These are phyloP conservation scores for Ophiocordyceps polyrhachis-furcata DNA, from an alignment of 2,329 filamentous ascomycete genomes.

Conservation along the genomic window DNA sequence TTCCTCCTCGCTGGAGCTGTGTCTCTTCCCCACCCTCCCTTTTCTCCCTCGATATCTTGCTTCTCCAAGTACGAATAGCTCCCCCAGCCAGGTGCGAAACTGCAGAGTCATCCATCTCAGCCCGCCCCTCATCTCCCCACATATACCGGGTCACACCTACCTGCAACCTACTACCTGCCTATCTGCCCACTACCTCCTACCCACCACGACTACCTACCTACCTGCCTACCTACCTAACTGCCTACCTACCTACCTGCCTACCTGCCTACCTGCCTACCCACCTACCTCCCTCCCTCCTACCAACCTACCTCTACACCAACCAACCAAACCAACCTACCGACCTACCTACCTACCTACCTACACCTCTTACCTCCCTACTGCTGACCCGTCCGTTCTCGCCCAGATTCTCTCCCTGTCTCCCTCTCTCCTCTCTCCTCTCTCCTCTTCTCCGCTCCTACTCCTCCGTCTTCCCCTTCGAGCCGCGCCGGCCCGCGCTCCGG, in stretches of 20 bases:
- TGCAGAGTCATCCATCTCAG: too few species aligned
- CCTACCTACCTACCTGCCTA: background rate
- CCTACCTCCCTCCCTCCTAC: background rate
- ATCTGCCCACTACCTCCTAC: background rate
- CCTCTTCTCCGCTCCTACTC: background rate
- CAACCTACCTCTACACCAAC: background rate
- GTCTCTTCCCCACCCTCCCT: too few species aligned
- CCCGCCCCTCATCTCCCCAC: too few species aligned
- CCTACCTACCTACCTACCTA: background rate
- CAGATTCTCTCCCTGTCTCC: background rate
- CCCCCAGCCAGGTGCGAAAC: too few species aligned
- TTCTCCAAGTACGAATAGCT: too few species aligned
- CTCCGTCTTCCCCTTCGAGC: background rate
- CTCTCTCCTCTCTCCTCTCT: background rate
- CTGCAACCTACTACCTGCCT: too few species aligned
- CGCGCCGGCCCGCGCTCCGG: too few species aligned
- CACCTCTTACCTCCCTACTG: background rate
- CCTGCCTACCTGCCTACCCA: background rate
- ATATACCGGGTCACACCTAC: too few species aligned
- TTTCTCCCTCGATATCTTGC: too few species aligned
- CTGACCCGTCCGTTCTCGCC: background rate
- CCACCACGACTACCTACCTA: background rate
- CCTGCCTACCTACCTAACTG: background rate
- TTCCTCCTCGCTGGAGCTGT: too few species aligned
- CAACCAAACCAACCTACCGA: background rate